Evolutionary conservation across 805 yeast species (phyloP), one percentile per base, ranked within the genome.

Genomic region (Isabelozyma pseudorhagii): DNA sequence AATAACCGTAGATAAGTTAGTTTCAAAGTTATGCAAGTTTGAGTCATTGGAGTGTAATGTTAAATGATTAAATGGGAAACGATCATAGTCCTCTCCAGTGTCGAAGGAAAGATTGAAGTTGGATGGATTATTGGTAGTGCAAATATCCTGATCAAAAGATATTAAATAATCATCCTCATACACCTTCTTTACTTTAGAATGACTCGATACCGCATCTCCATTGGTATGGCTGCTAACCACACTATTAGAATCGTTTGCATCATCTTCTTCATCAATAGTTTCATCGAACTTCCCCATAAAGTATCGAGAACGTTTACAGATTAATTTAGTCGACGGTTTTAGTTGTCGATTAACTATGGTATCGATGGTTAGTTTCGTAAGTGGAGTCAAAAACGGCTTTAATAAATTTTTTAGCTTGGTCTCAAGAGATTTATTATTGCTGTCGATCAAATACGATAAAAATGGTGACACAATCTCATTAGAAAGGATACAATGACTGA

Each of bases 401-500:
- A 67, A 54, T 9, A 31, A 18, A 3, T 31, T 31, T 25, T 58
- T 56, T 11, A 54, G 17, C 13, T 45, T 40, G 36, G 11, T 13
- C n/a, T 39, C 40, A 14, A 27, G 13, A 8, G 18, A 17, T 8
- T 45, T 28, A 10, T 48, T 40, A 9, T 47, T 46, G n/a, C 53
- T 50, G 34, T 63, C 55, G 17, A 44, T 41, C 40, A 71, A 53
- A 45, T 61, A 64, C 10, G 51, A 46, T 10, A 65, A 43, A 21
- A 74, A 54, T 11, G 52, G 40, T 38, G 62, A 57, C 6, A 60
- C 55, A 10, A 63, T 50, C 2, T 58, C 49, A 51, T 69, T 72
- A n/a, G 77, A 70, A 13, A 74, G 57, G 18, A 61, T 56, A 48
- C 77, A 73, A 53, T 72, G 71, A 8, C 74, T 55, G 52, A 64